Conservation (phyloP, 2,329 filamentous ascomycete genomes). For the Aureobasidium sp. region DNA sequence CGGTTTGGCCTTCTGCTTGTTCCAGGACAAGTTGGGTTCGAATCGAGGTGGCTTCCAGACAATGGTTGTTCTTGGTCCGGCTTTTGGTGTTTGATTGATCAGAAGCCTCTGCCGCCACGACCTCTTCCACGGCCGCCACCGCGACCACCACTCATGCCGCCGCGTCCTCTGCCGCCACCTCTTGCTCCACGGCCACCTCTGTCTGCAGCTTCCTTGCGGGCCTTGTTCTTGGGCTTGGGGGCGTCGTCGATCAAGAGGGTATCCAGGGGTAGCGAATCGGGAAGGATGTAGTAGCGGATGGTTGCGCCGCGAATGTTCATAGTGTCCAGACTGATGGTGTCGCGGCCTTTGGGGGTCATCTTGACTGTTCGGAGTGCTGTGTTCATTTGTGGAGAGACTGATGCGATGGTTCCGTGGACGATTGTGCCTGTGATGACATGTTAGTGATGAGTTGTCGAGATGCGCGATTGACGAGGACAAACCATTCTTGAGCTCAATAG, state of each 20-base stretch:
- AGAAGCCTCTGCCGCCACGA: slow-evolving; percentile 19
- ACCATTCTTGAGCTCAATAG: slow-evolving; percentile 98
- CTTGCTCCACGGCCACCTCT: slow-evolving; percentile 40
- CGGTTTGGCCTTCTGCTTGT: background rate
- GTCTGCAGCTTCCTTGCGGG: slow-evolving; percentile 69
- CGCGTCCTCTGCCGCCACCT: slow-evolving; percentile 35
- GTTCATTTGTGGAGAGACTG: slow-evolving; percentile 98
- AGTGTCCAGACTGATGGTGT: slow-evolving; percentile 79
- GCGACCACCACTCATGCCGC: slow-evolving; percentile 29
- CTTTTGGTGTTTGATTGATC: background rate
- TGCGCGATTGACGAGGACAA: slow-evolving; percentile 18
- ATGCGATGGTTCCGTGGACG: slow-evolving; percentile 91
- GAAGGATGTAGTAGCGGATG: slow-evolving; percentile 93
- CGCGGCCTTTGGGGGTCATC: slow-evolving; percentile 85
- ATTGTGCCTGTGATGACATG: slow-evolving; percentile 63
- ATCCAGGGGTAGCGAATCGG: slow-evolving; percentile 89
- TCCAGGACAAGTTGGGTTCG: background rate
- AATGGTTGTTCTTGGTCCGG: background rate
- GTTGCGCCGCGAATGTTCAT: slow-evolving; percentile 96
- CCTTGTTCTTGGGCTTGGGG: slow-evolving; percentile 99
- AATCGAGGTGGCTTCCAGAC: background rate
- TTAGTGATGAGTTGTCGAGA: background rate
- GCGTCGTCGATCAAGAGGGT: slow-evolving; percentile 93
- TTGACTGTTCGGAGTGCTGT: slow-evolving; percentile 91
- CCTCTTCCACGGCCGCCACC: slow-evolving; percentile 29